phyloP scores from a whole-genome alignment of 768 basidiomycete species.

The Agaricus sinodeliciosus region DNA sequence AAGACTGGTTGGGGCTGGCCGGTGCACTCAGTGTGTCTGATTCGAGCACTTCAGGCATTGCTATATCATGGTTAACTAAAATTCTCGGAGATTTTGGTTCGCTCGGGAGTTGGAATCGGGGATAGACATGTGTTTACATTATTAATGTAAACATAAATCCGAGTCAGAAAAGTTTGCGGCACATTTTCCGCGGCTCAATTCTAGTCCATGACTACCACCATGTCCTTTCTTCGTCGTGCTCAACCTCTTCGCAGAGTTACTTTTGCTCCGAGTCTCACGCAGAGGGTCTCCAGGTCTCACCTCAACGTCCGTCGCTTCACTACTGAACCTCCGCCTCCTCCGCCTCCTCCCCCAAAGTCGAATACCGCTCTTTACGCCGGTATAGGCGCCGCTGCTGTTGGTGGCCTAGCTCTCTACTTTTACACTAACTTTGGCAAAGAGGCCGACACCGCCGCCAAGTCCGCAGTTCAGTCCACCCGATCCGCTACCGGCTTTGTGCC shows the following conservation, averaged over 20 bases:
- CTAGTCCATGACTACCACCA: slow-evolving; percentile 20
- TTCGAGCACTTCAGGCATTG: too few relatives aligned
- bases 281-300: slow-evolving; percentile 14
- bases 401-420: slow-evolving; percentile 62
- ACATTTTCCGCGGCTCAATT: neutral
- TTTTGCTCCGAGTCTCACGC: slow-evolving; percentile 2
- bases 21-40: too few relatives aligned
- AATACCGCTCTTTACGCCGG: slow-evolving; percentile 54
- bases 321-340: slow-evolving; percentile 36
- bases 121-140: too few relatives aligned
- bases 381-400: slow-evolving; percentile 51
- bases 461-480: slow-evolving; percentile 56
- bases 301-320: slow-evolving; percentile 44
- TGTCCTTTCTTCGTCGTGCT: slow-evolving; percentile 53
- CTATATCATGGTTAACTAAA: too few relatives aligned
- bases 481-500: slow-evolving; percentile 66
- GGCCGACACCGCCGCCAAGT: slow-evolving; percentile 49
- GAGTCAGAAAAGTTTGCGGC: neutral
- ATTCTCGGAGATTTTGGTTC: too few relatives aligned
- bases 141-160: too few relatives aligned
- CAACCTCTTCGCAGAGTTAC: slow-evolving; percentile 14
- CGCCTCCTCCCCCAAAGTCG: slow-evolving; percentile 39
- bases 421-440: slow-evolving; percentile 43
- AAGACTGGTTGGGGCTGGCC: too few relatives aligned
- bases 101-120: too few relatives aligned